Conservation (phyloP, 192 early-diverging fungal genomes). For the Linnemannia schmuckeri region DNA sequence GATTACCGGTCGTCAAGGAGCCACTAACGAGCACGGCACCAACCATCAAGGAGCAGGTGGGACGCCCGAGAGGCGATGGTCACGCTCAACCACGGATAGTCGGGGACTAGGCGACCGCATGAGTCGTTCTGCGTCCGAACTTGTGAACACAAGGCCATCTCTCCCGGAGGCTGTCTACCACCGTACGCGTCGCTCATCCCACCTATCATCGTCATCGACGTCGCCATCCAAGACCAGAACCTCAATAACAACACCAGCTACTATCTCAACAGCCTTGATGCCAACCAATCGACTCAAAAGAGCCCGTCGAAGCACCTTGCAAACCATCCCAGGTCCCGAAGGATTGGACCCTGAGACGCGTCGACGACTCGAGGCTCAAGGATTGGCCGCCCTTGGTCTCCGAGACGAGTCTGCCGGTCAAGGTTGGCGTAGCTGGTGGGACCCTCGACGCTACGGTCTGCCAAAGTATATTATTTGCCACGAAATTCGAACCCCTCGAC, state of each 20-base stretch:
- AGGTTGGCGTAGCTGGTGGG: conserved; percentile 21
- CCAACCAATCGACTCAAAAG: not conserved
- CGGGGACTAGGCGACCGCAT: not conserved
- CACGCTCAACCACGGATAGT: not conserved
- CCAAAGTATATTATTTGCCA: conserved; percentile 31
- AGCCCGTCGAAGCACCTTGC: conserved; percentile 20
- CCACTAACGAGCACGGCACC: not conserved
- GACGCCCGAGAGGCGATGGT: not conserved
- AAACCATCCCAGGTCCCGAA: conserved; percentile 44
- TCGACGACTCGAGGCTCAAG: conserved; percentile 32
- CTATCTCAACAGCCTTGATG: not conserved
- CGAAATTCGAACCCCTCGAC: conserved; percentile 23
- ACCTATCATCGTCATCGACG: not conserved
- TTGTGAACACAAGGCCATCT: not conserved
- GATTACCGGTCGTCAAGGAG: not conserved
- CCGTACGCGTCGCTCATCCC: not conserved
- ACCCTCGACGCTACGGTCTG: conserved; percentile 43
- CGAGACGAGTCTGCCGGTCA: conserved; percentile 8
- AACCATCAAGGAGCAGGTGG: not conserved
- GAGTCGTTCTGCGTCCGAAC: not conserved
- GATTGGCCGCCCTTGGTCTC: conserved; percentile 16
- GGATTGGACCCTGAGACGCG: conserved; percentile 27
- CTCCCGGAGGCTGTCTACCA: not conserved
- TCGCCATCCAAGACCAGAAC: not conserved
- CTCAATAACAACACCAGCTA: not conserved